Conservation (phyloP, 345 rosid genomes). For the Ricinus communis region DNA sequence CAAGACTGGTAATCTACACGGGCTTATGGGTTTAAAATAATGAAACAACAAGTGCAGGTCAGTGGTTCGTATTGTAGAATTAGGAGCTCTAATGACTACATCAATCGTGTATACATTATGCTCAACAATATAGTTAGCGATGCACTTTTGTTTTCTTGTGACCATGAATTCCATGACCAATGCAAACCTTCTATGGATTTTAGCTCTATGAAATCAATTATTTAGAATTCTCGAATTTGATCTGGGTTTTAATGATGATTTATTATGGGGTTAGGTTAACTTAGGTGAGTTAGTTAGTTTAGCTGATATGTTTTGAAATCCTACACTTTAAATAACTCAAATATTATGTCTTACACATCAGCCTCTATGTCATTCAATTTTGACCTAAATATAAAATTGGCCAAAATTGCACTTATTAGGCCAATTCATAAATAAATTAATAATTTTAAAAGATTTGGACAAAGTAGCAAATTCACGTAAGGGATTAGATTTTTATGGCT, state of each 20-base stretch:
- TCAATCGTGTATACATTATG: constrained; percentile 80
- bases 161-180: constrained; percentile 99
- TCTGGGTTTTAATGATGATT: constrained; percentile 5
- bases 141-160: constrained; percentile 56
- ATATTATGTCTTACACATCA: no score
- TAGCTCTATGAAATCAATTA: constrained; percentile 82
- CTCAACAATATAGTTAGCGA: constrained; percentile 68
- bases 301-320: no score
- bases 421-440: no score
- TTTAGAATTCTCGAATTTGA: neutral
- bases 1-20: constrained; percentile 89
- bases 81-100: constrained; percentile 81
- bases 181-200: constrained; percentile 91
- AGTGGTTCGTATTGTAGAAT: constrained; percentile 81
- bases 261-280: no score
- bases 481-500: no score
- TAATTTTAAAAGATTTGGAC: no score
- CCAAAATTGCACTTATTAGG: no score
- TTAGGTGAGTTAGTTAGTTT: no score
- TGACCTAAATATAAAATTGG: no score
- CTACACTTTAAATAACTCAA: no score
- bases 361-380: no score
- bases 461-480: no score
- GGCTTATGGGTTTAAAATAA: constrained; percentile 81
- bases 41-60: constrained; percentile 63